Base-by-base conservation (phyloP, 306 rosid genomes). In the Cercis canadensis region DNA sequence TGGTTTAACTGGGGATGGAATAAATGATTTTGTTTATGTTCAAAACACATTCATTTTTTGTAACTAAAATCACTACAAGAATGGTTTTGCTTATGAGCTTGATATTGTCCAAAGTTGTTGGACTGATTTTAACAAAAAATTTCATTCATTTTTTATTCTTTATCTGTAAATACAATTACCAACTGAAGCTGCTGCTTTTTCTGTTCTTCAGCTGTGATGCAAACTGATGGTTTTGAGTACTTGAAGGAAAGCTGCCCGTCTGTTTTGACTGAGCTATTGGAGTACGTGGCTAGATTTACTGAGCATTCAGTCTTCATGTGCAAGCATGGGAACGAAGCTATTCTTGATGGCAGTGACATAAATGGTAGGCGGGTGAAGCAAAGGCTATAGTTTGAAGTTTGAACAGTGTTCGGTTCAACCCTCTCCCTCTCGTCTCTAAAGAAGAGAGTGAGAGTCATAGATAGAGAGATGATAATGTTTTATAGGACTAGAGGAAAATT, bases 301-400 rank as follows among this genome's bases (percentile, higher is more conserved):
- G 98, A 93, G 86, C 96, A 85, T 76, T 87, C 87, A 2, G 79
- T 74, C 69, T 58, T 78, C 36, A 66, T 78, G 69, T 77, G 85
- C 81, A 86, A 87, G 82, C 85, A 80, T 5, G 88, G 90, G 57
- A 87, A 81, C 81, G 97, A 84, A 68, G 84, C 72, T 33, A 60
- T 87, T 14, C 88, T 84, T 5, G 98, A 92, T 63, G 98, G 98
- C 46, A 85, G 97, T 40, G 96, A 92, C 69, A 34, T 87, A 36
- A 84, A 88, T 81, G 98, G 98, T 58, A 84, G 98, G 74, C 87
- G 98, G 77, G 98, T 92, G 84, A 90, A 89, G 78, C 98, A 79
- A 84, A 88, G 97, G 84, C 81, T 87, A 65, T 88, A 90, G 83
- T 34, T 57, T 44, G 67, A 58, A 43, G 76, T 46, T 40, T 68